phyloP scores from a whole-genome alignment of 202 grass and related monocot species.

The Schoenoplectus tabernaemontani region DNA sequence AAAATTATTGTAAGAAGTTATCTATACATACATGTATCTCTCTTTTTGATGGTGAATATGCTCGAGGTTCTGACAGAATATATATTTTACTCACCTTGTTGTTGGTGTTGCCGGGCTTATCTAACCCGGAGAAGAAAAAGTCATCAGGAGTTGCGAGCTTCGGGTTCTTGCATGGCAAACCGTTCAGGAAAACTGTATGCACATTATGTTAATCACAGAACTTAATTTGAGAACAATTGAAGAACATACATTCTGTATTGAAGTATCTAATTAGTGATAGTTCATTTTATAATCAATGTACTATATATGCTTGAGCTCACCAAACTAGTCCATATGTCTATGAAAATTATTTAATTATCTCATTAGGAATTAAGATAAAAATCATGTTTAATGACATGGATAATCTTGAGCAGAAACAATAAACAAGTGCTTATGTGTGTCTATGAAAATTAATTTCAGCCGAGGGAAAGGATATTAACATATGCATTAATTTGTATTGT shows the following conservation, averaged over 20 bases:
- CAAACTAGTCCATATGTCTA: not conserved
- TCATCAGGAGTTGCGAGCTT: constrained; percentile 21
- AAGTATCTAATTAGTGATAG: not conserved
- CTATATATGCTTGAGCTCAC: too few relatives aligned
- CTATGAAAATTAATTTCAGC: too few relatives aligned
- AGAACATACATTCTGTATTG: not conserved
- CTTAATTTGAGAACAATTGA: too few relatives aligned
- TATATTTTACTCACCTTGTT: constrained; percentile 10
- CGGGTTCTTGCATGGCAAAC: constrained; percentile 28
- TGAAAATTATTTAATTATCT: too few relatives aligned
- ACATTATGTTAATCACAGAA: not conserved
- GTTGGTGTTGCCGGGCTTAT: constrained; percentile 19
- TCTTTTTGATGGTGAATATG: not conserved
- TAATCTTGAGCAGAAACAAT: too few relatives aligned
- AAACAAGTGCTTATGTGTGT: too few relatives aligned
- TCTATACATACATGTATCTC: not conserved
- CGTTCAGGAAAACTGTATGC: constrained; percentile 30
- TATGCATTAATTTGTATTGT: not conserved
- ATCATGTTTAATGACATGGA: too few relatives aligned
- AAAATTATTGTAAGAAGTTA: not conserved
- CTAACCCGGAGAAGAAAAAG: constrained; percentile 31
- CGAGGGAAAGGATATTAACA: too few relatives aligned
- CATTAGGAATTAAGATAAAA: too few relatives aligned
- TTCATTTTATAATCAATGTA: not conserved
- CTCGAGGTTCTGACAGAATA: not conserved